Percentiles rank a stretch among this genome's conserved stretches.
phyloP scores from a whole-genome alignment of 345 rosid genomes.

The Melaleuca alternifolia region DNA sequence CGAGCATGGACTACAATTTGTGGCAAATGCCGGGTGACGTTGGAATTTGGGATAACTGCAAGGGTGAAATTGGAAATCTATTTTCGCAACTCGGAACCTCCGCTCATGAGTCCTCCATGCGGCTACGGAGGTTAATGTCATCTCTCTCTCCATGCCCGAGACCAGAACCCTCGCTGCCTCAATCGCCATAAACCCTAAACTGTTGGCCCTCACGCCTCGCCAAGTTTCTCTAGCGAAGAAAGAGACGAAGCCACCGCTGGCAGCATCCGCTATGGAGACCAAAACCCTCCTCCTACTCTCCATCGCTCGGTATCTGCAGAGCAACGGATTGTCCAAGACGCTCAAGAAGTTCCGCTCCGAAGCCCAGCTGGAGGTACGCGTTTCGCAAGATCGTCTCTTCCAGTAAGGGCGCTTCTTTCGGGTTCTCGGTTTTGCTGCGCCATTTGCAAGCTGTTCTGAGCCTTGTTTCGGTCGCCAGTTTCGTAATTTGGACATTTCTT shows the following conservation, averaged over 20 bases:
- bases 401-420: background rate
- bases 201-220: constrained; percentile 48
- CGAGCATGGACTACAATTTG: background rate
- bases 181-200: constrained; percentile 13
- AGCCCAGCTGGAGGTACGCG: constrained; percentile 45
- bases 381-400: background rate
- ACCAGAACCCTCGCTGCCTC: background rate
- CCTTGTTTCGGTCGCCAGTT: background rate
- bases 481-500: background rate
- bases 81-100: background rate
- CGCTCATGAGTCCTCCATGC: background rate
- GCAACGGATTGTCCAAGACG: constrained; percentile 51
- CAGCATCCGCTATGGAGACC: constrained; percentile 13
- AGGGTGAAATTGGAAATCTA: background rate
- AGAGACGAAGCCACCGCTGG: background rate
- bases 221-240: constrained; percentile 26
- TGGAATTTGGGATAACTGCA: background rate
- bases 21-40: background rate
- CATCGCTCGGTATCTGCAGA: constrained; percentile 43
- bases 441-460: background rate
- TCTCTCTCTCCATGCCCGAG: constrained; percentile 6
- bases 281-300: constrained; percentile 35
- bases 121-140: background rate
- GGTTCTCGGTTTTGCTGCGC: background rate
- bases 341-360: constrained; percentile 60